Percentiles rank a stretch among this genome's conserved stretches.
phyloP scores from a whole-genome alignment of 768 basidiomycete species.

The Tulasnella sp. region DNA sequence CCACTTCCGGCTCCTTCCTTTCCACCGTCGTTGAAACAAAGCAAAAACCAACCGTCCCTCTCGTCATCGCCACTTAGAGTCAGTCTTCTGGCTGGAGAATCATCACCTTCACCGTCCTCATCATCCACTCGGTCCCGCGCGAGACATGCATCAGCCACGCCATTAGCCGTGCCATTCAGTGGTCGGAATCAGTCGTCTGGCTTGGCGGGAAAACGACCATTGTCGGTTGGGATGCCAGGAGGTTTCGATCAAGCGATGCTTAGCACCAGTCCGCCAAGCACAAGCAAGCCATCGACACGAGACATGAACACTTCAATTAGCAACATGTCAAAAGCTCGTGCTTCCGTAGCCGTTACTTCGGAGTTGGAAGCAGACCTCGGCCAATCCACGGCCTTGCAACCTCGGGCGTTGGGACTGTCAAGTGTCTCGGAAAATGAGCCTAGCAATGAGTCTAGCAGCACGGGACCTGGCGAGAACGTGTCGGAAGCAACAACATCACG shows the following conservation, averaged over 20 bases:
- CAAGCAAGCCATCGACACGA: neutral
- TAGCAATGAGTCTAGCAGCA: neutral
- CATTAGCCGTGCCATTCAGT: constrained; percentile 5
- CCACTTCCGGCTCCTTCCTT: neutral
- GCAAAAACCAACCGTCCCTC: neutral
- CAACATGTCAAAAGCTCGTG: neutral
- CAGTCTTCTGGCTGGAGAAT: neutral
- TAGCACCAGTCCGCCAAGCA: neutral
- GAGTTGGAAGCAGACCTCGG: neutral
- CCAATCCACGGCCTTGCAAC: neutral
- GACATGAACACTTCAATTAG: neutral
- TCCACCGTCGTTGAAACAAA: neutral
- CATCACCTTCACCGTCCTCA: neutral
- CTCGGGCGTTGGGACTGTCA: neutral
- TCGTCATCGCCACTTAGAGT: neutral
- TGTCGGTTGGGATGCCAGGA: neutral
- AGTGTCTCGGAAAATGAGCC: neutral
- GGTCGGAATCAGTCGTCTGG: neutral
- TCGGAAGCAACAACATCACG: neutral
- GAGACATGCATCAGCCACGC: neutral
- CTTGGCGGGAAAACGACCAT: neutral
- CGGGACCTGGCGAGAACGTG: neutral
- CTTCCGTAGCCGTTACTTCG: constrained; percentile 1
- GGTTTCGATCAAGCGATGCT: neutral
- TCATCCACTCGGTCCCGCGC: neutral